Evolutionary conservation across 176 grass and related monocot species (phyloP).

Genomic region (Rhynchospora breviuscula): DNA sequence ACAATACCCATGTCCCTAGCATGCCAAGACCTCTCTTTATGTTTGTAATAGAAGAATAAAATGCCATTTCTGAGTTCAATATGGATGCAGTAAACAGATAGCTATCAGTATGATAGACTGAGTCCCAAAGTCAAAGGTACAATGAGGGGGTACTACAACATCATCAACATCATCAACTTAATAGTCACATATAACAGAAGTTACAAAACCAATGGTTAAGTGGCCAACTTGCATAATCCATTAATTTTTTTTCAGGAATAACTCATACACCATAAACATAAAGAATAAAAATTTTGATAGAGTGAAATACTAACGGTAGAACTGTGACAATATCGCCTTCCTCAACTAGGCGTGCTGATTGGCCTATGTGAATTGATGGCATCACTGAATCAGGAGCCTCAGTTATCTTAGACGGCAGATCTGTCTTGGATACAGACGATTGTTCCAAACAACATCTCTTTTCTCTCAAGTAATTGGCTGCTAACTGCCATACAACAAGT

Average conservation of each 20-base stretch:
- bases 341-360: slow-evolving; percentile 88
- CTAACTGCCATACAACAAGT: slow-evolving; percentile 58
- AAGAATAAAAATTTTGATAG: slow-evolving; percentile 7
- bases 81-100: neutral
- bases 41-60: neutral
- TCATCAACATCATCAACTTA: neutral
- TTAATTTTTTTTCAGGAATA: neutral
- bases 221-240: neutral
- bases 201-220: neutral
- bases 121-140: neutral
- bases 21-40: neutral
- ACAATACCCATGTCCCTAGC: neutral
- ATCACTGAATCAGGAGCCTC: slow-evolving; percentile 78
- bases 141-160: neutral
- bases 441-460: slow-evolving; percentile 76
- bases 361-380: slow-evolving; percentile 76
- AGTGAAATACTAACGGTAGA: slow-evolving; percentile 60
- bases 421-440: slow-evolving; percentile 30
- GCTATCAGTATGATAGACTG: neutral
- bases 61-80: neutral
- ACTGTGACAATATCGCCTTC: slow-evolving; percentile 75
- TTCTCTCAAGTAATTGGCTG: slow-evolving; percentile 88
- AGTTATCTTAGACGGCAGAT: slow-evolving; percentile 39
- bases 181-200: neutral
- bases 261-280: neutral